A percentile compares a stretch with the other conserved stretches of the same genome.
phyloP scores from a whole-genome alignment of 495 filamentous ascomycete genomes.

The Astrothelium macrocarpum region DNA sequence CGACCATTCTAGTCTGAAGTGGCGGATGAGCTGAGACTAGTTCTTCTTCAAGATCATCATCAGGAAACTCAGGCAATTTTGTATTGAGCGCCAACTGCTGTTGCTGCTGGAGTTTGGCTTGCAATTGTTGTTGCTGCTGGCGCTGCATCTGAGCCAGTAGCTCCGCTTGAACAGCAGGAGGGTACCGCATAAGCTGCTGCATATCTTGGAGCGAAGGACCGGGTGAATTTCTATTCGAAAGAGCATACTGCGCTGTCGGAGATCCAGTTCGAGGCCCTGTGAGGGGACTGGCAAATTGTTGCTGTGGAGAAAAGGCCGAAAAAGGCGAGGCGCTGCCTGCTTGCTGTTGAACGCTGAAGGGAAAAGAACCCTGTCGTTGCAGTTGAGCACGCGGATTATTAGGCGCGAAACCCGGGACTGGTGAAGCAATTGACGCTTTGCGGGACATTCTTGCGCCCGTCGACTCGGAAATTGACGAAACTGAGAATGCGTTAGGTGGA shows the following conservation, averaged over 20 bases:
- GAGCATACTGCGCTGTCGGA: slow-evolving; percentile 16
- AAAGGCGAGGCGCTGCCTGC: background rate
- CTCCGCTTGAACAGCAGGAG: slow-evolving; percentile 16
- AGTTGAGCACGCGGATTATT: slow-evolving; percentile 30
- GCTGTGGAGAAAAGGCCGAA: slow-evolving; percentile 15
- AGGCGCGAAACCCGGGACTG: slow-evolving; percentile 20
- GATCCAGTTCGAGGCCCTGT: slow-evolving; percentile 13
- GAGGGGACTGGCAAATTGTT: slow-evolving; percentile 21
- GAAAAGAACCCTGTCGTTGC: slow-evolving; percentile 33
- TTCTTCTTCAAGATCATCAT: slow-evolving; percentile 46
- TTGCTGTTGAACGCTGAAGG: slow-evolving; percentile 6
- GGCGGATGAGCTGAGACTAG: slow-evolving; percentile 18
- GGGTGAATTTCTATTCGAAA: background rate
- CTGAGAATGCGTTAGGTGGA: slow-evolving; percentile 49
- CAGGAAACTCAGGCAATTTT: slow-evolving; percentile 43
- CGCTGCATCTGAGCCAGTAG: slow-evolving; percentile 39
- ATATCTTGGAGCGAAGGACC: background rate
- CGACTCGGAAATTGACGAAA: slow-evolving; percentile 40
- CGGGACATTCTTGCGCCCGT: background rate
- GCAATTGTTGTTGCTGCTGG: slow-evolving; percentile 47
- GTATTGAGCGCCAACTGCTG: slow-evolving; percentile 44
- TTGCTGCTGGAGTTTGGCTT: slow-evolving; percentile 45
- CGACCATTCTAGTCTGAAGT: slow-evolving; percentile 1
- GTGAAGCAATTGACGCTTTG: slow-evolving; percentile 29
- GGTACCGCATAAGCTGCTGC: slow-evolving; percentile 27